phyloP scores from a whole-genome alignment of 768 basidiomycete species.

The Amyloporia xantha region DNA sequence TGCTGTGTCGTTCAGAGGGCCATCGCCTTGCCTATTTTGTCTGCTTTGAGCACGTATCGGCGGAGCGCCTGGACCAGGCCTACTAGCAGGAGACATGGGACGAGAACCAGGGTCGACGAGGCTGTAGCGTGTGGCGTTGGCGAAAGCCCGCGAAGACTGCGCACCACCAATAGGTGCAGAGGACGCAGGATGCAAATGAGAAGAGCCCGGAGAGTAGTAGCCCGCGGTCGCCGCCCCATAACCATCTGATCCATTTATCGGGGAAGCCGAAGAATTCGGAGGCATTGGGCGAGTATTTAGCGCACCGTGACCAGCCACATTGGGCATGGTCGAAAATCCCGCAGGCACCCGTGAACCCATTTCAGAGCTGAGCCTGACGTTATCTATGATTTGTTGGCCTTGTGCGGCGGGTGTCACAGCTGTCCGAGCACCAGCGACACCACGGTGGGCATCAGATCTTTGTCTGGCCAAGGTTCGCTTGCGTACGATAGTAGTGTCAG shows the following conservation, averaged over 20 bases:
- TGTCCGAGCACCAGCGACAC: background rate
- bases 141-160: background rate
- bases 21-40: background rate
- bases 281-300: background rate
- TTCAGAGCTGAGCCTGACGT: background rate
- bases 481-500: slow-evolving; percentile 75
- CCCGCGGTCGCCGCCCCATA: background rate
- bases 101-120: slow-evolving; percentile 35
- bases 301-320: background rate
- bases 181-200: background rate
- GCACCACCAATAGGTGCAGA: background rate
- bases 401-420: background rate
- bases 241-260: background rate
- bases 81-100: slow-evolving; percentile 4
- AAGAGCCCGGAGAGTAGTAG: background rate
- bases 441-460: slow-evolving; percentile 35
- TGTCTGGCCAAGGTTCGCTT: slow-evolving; percentile 71
- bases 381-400: background rate
- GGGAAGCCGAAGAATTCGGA: background rate
- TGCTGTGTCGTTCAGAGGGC: background rate
- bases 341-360: background rate
- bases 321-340: background rate
- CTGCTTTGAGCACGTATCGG: background rate
- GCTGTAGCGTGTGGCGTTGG: slow-evolving; percentile 37
- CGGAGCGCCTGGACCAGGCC: background rate